A percentile compares a stretch with the other conserved stretches of the same genome.
Evolutionary conservation across 331 rosid genomes (phyloP).

Genomic region (Dryas integrifolia): DNA sequence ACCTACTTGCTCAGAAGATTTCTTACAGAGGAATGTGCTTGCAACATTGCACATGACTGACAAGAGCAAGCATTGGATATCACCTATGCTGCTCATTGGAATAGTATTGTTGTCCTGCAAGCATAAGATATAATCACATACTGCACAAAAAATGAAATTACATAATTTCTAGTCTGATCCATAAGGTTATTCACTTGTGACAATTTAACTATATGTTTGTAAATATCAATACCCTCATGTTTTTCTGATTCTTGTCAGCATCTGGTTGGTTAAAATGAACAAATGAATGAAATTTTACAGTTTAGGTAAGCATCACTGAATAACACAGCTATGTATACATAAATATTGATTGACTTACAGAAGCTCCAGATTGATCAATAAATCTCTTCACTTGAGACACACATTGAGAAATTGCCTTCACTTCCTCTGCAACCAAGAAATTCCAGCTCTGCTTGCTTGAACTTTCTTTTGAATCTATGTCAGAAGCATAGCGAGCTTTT

Average conservation of each 20-base stretch:
- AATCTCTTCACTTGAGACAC: slow-evolving; percentile 73
- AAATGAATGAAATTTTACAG: neutral
- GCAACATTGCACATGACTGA: slow-evolving; percentile 74
- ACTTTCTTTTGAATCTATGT: slow-evolving; percentile 56
- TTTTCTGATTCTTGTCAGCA: neutral
- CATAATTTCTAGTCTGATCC: neutral
- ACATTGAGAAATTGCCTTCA: slow-evolving; percentile 78
- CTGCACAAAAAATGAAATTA: slow-evolving; percentile 24
- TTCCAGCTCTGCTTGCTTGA: slow-evolving; percentile 58
- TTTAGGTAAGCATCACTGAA: neutral
- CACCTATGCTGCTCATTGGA: slow-evolving; percentile 56
- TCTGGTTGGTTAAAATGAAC: neutral
- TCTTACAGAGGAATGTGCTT: slow-evolving; percentile 49
- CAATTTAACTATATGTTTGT: neutral
- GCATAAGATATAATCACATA: slow-evolving; percentile 20
- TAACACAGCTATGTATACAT: neutral
- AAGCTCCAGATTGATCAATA: slow-evolving; percentile 52
- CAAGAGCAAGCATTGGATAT: slow-evolving; percentile 74
- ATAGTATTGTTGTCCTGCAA: slow-evolving; percentile 57
- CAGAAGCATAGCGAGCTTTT: slow-evolving; percentile 41
- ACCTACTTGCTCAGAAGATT: slow-evolving; percentile 43
- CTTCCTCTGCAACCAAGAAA: slow-evolving; percentile 75
- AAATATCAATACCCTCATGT: neutral
- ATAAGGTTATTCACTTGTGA: neutral
- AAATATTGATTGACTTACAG: slow-evolving; percentile 55